phyloP scores from a whole-genome alignment of 441 rosid genomes.

The Capsella rubella region DNA sequence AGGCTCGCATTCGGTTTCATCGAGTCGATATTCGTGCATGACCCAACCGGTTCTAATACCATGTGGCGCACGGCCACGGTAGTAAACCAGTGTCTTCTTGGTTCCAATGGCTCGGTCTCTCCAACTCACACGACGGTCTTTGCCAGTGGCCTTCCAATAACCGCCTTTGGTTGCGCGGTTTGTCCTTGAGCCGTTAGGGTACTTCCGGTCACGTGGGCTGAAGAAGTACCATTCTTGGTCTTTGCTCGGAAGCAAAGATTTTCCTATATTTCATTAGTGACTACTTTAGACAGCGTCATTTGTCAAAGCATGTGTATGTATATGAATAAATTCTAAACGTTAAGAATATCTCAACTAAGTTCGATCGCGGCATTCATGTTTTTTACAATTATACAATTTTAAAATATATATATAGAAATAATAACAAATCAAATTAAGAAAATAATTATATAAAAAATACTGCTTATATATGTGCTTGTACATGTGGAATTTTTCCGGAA shows the following conservation, averaged over 20 bases:
- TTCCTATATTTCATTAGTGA: constrained; percentile 51
- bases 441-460: not conserved
- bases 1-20: constrained; percentile 77
- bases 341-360: not conserved
- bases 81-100: constrained; percentile 95
- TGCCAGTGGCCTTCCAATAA: constrained; percentile 98
- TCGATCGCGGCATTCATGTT: not conserved
- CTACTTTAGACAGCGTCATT: not conserved
- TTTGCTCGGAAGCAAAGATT: constrained; percentile 87
- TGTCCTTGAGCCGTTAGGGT: constrained; percentile 94
- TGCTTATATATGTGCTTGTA: not conserved
- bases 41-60: constrained; percentile 92
- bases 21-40: constrained; percentile 97
- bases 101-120: constrained; percentile 78
- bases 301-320: not conserved
- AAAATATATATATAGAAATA: not conserved
- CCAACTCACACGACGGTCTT: constrained; percentile 88
- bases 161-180: constrained; percentile 96
- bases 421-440: not conserved
- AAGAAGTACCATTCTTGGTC: constrained; percentile 98
- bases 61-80: constrained; percentile 95
- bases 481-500: constrained; percentile 7
- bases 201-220: constrained; percentile 92
- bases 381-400: not conserved
- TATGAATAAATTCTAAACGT: not conserved